Evolutionary conservation across 1,139 yeast genomes (phyloP).

Genomic region (Candida dubliniensis): DNA sequence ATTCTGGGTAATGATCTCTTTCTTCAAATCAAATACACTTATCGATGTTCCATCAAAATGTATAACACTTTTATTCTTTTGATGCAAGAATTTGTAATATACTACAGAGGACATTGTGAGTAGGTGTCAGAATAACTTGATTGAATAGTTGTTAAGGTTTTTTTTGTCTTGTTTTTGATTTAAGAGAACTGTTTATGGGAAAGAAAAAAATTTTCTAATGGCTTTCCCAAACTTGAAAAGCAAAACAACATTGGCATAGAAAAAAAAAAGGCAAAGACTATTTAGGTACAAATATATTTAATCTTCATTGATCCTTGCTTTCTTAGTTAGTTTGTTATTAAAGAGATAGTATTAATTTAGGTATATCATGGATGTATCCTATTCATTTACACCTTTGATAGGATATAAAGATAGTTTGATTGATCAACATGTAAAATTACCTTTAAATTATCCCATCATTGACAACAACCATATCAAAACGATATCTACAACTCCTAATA

Average conservation of each 20-base stretch:
- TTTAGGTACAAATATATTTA: too few species aligned
- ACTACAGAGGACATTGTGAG: constrained; percentile 79
- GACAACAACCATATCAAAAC: neutral
- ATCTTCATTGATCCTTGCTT: too few species aligned
- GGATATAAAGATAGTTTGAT: constrained; percentile 29
- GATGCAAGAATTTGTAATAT: constrained; percentile 84
- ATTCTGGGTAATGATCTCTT: constrained; percentile 82
- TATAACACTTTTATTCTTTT: constrained; percentile 74
- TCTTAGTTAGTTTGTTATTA: too few species aligned
- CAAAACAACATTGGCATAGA: too few species aligned
- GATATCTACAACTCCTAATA: constrained; percentile 17
- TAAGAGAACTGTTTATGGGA: too few species aligned
- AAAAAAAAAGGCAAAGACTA: too few species aligned
- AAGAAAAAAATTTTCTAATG: too few species aligned
- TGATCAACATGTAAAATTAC: constrained; percentile 25
- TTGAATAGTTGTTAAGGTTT: neutral
- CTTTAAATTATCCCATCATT: constrained; percentile 30
- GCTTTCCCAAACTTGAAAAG: too few species aligned
- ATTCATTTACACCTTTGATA: constrained; percentile 22
- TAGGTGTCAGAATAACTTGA: neutral
- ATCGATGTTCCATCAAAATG: constrained; percentile 96
- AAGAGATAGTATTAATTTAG: too few species aligned
- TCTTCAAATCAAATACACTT: constrained; percentile 88
- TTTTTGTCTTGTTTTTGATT: too few species aligned
- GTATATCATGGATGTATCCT: constrained; percentile 11